Conservation (phyloP, 2,329 filamentous ascomycete genomes). For the Tolypocladium cylindrosporum region DNA sequence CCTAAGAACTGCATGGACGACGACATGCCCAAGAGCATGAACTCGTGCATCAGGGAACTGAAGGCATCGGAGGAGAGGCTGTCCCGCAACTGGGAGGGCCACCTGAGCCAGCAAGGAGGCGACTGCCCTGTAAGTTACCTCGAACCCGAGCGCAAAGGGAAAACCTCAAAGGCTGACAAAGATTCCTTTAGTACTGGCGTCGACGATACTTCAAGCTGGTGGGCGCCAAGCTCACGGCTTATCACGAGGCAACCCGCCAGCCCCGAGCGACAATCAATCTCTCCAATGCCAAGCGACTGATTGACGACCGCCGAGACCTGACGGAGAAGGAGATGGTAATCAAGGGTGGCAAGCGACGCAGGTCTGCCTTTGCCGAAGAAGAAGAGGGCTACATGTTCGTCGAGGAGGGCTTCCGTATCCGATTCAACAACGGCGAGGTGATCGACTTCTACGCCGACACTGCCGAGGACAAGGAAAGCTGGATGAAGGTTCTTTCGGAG, state of each 20-base stretch:
- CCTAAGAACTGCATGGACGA: slow-evolving; percentile 81
- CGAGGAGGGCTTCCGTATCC: slow-evolving; percentile 96
- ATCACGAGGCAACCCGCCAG: slow-evolving; percentile 90
- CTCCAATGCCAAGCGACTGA: slow-evolving; percentile 81
- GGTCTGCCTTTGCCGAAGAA: slow-evolving; percentile 93
- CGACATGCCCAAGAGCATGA: slow-evolving; percentile 99
- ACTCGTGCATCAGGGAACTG: slow-evolving; percentile 86
- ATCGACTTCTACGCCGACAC: slow-evolving; percentile 98
- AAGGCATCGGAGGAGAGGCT: slow-evolving; percentile 78
- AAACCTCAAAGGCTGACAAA: slow-evolving; percentile 25
- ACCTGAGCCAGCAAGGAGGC: slow-evolving; percentile 90
- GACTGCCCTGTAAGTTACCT: slow-evolving; percentile 77
- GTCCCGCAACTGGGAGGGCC: slow-evolving; percentile 73
- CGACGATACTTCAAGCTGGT: slow-evolving; percentile 93
- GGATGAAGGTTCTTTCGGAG: slow-evolving; percentile 84
- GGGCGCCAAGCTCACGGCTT: slow-evolving; percentile 86
- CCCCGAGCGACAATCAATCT: slow-evolving; percentile 96
- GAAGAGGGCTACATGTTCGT: slow-evolving; percentile 99
- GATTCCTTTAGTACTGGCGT: slow-evolving; percentile 70
- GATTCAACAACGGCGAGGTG: slow-evolving; percentile 94
- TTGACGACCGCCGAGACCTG: slow-evolving; percentile 79
- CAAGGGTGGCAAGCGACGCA: slow-evolving; percentile 68
- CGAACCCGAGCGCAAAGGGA: not conserved
- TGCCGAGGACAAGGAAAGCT: slow-evolving; percentile 76
- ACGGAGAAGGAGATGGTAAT: slow-evolving; percentile 75